Evolutionary conservation across 1,284 basidiomycete species (phyloP).

Genomic region (Sparassis latifolia): DNA sequence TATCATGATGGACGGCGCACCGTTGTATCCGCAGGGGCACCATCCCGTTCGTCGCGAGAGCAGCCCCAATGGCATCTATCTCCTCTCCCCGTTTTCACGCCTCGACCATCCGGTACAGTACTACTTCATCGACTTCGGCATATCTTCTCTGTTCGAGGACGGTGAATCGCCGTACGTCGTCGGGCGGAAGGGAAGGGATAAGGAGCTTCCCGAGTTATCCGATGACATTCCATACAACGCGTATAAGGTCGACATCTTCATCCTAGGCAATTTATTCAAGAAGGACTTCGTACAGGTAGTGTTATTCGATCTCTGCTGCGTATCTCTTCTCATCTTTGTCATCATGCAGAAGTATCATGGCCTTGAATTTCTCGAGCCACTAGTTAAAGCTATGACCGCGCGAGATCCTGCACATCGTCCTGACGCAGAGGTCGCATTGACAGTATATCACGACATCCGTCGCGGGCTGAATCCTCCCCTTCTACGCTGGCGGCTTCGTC

Average conservation of each 20-base stretch:
- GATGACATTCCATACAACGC: conserved; percentile 19
- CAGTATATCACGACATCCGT: conserved; percentile 1
- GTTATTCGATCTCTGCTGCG: not conserved
- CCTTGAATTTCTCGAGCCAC: conserved; percentile 16
- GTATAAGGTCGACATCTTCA: conserved; percentile 24
- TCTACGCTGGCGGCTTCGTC: conserved; percentile 10
- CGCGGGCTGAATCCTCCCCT: not conserved
- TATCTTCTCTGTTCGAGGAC: conserved; percentile 11
- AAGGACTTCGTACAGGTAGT: conserved; percentile 10
- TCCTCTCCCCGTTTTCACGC: conserved; percentile 6
- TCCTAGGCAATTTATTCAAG: conserved; percentile 17
- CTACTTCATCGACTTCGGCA: conserved; percentile 22
- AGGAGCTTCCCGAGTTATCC: conserved; percentile 23
- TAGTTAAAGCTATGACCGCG: conserved; percentile 16
- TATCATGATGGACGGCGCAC: conserved; percentile 22
- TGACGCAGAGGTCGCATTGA: conserved; percentile 8
- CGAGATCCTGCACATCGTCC: conserved; percentile 13
- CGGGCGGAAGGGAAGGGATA: conserved; percentile 15
- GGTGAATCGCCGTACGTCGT: conserved; percentile 6
- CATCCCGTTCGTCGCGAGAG: conserved; percentile 12
- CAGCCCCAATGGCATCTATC: conserved; percentile 5
- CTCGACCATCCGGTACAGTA: conserved; percentile 11
- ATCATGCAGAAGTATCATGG: conserved; percentile 9
- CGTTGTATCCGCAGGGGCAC: conserved; percentile 19
- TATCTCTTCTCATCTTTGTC: not conserved